Conservation (phyloP, 2,329 filamentous ascomycete genomes). For the Diaporthe citrichinensis region DNA sequence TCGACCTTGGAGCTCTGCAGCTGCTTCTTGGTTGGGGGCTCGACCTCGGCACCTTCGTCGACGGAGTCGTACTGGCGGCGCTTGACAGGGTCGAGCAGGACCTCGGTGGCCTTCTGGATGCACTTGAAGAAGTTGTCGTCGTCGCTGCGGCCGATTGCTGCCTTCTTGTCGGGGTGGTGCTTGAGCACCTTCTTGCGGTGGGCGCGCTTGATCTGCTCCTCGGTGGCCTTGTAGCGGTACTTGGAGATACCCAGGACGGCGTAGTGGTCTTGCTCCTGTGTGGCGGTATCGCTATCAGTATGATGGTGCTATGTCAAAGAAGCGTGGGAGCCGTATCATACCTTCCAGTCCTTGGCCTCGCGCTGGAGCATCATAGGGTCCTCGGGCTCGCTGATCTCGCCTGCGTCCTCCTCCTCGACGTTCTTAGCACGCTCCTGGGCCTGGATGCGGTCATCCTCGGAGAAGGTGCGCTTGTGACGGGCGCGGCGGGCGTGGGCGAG, state of each 20-base stretch:
- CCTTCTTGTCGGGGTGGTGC: slow-evolving; percentile 99
- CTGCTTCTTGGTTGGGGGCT: slow-evolving; percentile 94
- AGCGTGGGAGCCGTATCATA: slow-evolving; percentile 54
- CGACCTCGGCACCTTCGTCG: slow-evolving; percentile 92
- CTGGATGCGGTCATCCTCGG: slow-evolving; percentile 97
- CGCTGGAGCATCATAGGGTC: slow-evolving; percentile 92
- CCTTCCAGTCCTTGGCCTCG: slow-evolving; percentile 99
- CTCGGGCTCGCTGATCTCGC: slow-evolving; percentile 93
- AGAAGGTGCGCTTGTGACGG: slow-evolving; percentile 97
- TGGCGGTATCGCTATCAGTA: not conserved
- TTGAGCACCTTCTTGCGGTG: slow-evolving; percentile 99
- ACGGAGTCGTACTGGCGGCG: slow-evolving; percentile 97
- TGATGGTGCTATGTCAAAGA: not conserved
- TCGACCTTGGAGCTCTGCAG: slow-evolving; percentile 78
- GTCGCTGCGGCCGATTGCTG: slow-evolving; percentile 86
- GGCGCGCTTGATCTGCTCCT: slow-evolving; percentile 98
- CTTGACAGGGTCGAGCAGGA: slow-evolving; percentile 91
- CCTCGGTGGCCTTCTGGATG: slow-evolving; percentile 97
- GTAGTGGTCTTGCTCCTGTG: slow-evolving; percentile 94
- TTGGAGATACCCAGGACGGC: slow-evolving; percentile 93
- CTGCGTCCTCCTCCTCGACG: slow-evolving; percentile 89
- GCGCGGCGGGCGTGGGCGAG: slow-evolving; percentile 96
- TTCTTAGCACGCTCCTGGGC: slow-evolving; percentile 96
- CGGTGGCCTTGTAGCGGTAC: slow-evolving; percentile 92
- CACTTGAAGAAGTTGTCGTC: slow-evolving; percentile 99